Evolutionary conservation across 2,329 filamentous ascomycete genomes (phyloP).

Genomic region (Alternaria sp.): DNA sequence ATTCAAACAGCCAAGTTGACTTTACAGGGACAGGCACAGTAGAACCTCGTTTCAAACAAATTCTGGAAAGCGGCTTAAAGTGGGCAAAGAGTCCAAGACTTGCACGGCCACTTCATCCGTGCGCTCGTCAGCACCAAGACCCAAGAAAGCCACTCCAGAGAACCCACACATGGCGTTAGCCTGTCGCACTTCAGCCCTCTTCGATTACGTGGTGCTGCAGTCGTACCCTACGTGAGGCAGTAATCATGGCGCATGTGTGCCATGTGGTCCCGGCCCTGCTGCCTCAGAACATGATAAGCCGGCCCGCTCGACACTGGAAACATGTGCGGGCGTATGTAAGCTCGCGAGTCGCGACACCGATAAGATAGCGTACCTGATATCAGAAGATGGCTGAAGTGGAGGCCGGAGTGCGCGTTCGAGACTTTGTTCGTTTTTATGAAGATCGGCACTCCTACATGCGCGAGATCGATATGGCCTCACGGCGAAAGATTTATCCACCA

Average conservation of each 20-base stretch:
- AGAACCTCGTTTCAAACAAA: conserved; percentile 10
- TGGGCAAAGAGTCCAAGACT: neutral
- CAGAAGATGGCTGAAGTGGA: conserved; percentile 1
- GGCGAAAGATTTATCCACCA: conserved; percentile 4
- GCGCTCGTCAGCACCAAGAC: neutral
- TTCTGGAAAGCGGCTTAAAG: conserved; percentile 4
- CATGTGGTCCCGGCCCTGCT: conserved; percentile 1
- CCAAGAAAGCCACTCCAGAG: conserved; percentile 7
- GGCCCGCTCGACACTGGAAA: neutral
- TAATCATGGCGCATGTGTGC: conserved; percentile 7
- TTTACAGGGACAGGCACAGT: conserved; percentile 3
- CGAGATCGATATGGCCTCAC: neutral
- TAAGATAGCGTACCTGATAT: conserved; percentile 2
- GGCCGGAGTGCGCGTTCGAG: conserved; percentile 1
- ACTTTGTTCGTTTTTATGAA: conserved; percentile 9
- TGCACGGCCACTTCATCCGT: conserved; percentile 1
- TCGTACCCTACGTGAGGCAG: conserved; percentile 17
- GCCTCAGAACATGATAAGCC: conserved; percentile 2
- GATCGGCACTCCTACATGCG: conserved; percentile 3
- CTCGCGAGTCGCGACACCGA: conserved; percentile 1
- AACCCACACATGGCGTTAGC: conserved; percentile 6
- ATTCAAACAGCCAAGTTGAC: neutral
- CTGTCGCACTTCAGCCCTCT: conserved; percentile 14
- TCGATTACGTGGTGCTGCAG: conserved; percentile 23
- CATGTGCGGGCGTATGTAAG: neutral